Conservation (phyloP, 2,329 filamentous ascomycete genomes). For the Ascochyta fabae region DNA sequence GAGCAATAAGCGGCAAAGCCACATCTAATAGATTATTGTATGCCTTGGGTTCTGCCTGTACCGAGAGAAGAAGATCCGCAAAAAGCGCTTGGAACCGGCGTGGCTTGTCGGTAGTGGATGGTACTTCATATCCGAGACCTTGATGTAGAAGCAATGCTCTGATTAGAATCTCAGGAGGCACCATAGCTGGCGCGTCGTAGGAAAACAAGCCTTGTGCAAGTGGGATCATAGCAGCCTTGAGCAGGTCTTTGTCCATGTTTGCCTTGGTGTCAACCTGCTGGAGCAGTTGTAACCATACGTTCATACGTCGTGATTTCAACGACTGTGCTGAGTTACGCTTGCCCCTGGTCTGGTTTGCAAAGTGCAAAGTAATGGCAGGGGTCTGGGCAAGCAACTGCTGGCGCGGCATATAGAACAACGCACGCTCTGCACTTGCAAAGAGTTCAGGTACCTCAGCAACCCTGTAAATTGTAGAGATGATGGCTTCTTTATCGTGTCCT, state of each 20-base stretch:
- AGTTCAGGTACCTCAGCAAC: constrained; percentile 3
- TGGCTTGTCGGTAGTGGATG: not conserved
- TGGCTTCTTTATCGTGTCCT: not conserved
- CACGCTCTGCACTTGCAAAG: constrained; percentile 7
- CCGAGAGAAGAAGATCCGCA: constrained; percentile 16
- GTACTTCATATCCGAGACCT: not conserved
- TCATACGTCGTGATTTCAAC: constrained; percentile 2
- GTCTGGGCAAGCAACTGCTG: constrained; percentile 13
- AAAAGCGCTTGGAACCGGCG: constrained; percentile 9
- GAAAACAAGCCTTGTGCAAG: not conserved
- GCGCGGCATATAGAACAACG: constrained; percentile 23
- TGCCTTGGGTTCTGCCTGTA: constrained; percentile 16
- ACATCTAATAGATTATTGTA: constrained; percentile 26
- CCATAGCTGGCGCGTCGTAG: not conserved
- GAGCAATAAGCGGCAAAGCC: constrained; percentile 18
- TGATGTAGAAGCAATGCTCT: constrained; percentile 8
- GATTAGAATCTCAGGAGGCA: not conserved
- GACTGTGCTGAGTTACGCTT: not conserved
- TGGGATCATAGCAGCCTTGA: not conserved
- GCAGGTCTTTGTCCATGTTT: not conserved
- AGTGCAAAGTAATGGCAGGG: constrained; percentile 12
- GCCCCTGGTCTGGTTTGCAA: constrained; percentile 8
- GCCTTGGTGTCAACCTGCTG: constrained; percentile 20
- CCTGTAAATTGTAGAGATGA: not conserved
- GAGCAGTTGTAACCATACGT: constrained; percentile 30